Conservation (phyloP, 1,284 basidiomycete genomes). For the Puccinia triticina region DNA sequence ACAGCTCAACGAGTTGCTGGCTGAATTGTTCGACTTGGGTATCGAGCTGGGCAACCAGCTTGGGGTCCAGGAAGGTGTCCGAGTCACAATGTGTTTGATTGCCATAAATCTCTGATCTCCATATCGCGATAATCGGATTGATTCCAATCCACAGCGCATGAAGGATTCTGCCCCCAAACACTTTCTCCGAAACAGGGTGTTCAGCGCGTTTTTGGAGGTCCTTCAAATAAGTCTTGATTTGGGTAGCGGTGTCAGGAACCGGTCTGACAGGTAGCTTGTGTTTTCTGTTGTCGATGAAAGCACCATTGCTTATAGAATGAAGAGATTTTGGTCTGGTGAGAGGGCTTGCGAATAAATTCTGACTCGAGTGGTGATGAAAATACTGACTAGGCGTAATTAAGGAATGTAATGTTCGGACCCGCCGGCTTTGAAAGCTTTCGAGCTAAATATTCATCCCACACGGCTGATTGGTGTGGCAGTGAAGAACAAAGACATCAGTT, state of each 20-base stretch:
- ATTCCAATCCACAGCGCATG: constrained; percentile 43
- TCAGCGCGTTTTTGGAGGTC: constrained; percentile 1
- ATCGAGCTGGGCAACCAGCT: neutral
- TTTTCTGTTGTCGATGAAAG: constrained; percentile 37
- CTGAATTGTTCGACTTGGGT: constrained; percentile 10
- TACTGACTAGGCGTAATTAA: constrained; percentile 46
- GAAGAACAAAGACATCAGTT: neutral
- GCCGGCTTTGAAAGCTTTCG: constrained; percentile 14
- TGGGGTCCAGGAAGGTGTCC: neutral
- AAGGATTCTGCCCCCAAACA: constrained; percentile 11
- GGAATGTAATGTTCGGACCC: neutral
- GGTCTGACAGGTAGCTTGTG: neutral
- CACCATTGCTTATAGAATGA: constrained; percentile 39
- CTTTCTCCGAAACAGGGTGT: neutral
- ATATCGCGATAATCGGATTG: constrained; percentile 30
- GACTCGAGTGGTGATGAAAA: neutral
- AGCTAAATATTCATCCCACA: constrained; percentile 44
- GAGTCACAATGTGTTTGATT: neutral
- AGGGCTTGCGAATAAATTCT: neutral
- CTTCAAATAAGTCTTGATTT: constrained; percentile 31
- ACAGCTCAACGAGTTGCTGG: constrained; percentile 4
- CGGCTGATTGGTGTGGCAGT: constrained; percentile 1
- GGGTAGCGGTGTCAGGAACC: constrained; percentile 27
- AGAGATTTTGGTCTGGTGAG: neutral
- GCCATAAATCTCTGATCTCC: neutral